phyloP scores from a whole-genome alignment of 768 basidiomycete genomes.

The Agaricus blazei region DNA sequence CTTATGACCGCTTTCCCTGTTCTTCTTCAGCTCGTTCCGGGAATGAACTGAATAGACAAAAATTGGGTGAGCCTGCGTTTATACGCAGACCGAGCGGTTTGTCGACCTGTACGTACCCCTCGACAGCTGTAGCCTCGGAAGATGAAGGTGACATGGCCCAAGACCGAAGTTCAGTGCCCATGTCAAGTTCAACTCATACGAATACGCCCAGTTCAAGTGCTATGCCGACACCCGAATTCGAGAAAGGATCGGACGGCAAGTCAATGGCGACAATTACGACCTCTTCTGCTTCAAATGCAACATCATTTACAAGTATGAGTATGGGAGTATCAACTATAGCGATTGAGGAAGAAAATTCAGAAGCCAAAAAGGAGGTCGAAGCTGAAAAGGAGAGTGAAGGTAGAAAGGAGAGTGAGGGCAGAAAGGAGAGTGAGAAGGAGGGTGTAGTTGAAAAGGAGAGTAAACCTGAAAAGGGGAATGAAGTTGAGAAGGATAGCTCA shows the following conservation, averaged over 20 bases:
- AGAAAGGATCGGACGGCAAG: conserved; percentile 3
- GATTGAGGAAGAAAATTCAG: neutral
- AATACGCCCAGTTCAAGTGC: conserved; percentile 4
- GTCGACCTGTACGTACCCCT: conserved; percentile 30
- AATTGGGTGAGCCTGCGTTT: conserved; percentile 26
- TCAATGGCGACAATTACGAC: neutral
- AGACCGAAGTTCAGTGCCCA: conserved; percentile 1
- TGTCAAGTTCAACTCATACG: neutral
- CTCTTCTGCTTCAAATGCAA: neutral
- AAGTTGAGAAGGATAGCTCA: no score
- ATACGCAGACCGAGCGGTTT: conserved; percentile 37
- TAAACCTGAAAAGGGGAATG: no score
- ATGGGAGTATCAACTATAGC: neutral
- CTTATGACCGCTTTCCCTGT: neutral
- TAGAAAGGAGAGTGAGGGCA: no score
- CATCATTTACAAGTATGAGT: neutral
- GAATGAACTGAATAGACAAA: conserved; percentile 39
- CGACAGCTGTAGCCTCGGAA: neutral
- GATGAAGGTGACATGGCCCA: conserved; percentile 6
- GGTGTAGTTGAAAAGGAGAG: no score
- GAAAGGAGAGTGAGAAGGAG: no score
- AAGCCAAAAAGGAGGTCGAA: neutral
- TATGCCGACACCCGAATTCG: neutral
- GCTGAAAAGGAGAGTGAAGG: neutral
- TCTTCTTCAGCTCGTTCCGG: conserved; percentile 47